Evolutionary conservation across 148 eudicot species (phyloP).

Genomic region (Rhododendron griersonianum): DNA sequence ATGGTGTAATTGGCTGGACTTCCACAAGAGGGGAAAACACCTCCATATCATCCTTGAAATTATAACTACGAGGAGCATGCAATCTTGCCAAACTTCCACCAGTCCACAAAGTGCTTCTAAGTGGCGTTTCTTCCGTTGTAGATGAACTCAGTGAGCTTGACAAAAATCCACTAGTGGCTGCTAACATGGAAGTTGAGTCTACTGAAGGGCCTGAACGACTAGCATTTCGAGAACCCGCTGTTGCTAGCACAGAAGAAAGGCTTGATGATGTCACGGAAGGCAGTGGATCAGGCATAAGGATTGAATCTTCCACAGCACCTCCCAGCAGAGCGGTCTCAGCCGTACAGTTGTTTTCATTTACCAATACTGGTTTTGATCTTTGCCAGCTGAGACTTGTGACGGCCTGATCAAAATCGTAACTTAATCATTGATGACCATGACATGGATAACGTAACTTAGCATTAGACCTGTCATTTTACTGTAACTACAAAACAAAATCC

Average conservation of each 20-base stretch:
- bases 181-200: conserved; percentile 40
- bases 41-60: conserved; percentile 90
- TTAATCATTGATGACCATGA: not conserved
- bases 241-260: conserved; percentile 39
- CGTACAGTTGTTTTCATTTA: conserved; percentile 68
- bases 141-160: conserved; percentile 30
- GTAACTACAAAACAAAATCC: not conserved
- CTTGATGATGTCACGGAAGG: conserved; percentile 58
- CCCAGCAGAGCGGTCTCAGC: conserved; percentile 82
- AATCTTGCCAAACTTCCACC: conserved; percentile 71
- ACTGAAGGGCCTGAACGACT: conserved; percentile 45
- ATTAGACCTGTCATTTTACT: not conserved
- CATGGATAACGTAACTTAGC: not conserved
- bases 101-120: conserved; percentile 45
- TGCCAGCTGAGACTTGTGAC: conserved; percentile 95
- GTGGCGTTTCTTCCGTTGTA: conserved; percentile 56
- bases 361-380: conserved; percentile 70
- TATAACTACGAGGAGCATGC: conserved; percentile 62
- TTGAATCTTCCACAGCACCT: conserved; percentile 79
- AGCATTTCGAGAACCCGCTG: conserved; percentile 47
- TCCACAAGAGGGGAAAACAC: conserved; percentile 97
- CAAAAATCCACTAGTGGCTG: conserved; percentile 31
- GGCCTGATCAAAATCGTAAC: conserved; percentile 46
- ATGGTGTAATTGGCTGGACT: conserved; percentile 83
- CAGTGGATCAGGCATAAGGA: conserved; percentile 96